These are phyloP conservation scores for Trichoderma simmonsii DNA, from an alignment of 2,329 filamentous ascomycete species.

Conservation along the genomic window DNA sequence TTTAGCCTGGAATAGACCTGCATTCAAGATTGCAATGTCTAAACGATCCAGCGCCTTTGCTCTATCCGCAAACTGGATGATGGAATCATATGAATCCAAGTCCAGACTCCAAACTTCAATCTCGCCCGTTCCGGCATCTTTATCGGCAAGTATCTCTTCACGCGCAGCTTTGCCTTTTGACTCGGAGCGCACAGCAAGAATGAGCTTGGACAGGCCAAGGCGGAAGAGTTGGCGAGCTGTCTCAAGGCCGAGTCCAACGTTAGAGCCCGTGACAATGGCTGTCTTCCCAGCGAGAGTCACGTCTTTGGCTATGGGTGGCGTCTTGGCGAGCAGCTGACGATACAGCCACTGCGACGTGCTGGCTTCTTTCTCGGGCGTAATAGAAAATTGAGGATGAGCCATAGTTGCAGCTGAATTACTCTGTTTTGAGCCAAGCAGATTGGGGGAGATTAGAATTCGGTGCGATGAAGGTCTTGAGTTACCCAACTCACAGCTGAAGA, in stretches of 20 bases:
- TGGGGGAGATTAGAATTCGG: neutral
- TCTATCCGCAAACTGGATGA: neutral
- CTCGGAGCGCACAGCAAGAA: constrained; percentile 1
- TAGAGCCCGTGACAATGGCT: neutral
- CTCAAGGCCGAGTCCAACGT: neutral
- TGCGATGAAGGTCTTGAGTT: neutral
- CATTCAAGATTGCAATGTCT: constrained; percentile 7
- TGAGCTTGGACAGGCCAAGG: neutral
- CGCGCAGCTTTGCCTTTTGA: neutral
- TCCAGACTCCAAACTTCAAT: neutral
- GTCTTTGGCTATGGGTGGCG: neutral
- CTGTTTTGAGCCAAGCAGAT: neutral
- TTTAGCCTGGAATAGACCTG: neutral
- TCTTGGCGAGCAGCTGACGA: neutral
- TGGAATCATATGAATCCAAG: neutral
- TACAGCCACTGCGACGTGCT: neutral
- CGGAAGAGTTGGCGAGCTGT: neutral
- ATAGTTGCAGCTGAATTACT: neutral
- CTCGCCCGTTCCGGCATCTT: neutral
- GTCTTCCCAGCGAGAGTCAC: neutral
- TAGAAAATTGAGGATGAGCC: neutral
- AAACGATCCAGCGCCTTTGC: neutral
- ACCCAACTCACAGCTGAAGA: neutral
- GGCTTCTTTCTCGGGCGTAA: neutral
- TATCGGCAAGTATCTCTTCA: neutral